Percentiles rank a stretch among this genome's conserved stretches.
Evolutionary conservation across 1,284 basidiomycete species (phyloP).

Genomic region (Marasmius sp.): DNA sequence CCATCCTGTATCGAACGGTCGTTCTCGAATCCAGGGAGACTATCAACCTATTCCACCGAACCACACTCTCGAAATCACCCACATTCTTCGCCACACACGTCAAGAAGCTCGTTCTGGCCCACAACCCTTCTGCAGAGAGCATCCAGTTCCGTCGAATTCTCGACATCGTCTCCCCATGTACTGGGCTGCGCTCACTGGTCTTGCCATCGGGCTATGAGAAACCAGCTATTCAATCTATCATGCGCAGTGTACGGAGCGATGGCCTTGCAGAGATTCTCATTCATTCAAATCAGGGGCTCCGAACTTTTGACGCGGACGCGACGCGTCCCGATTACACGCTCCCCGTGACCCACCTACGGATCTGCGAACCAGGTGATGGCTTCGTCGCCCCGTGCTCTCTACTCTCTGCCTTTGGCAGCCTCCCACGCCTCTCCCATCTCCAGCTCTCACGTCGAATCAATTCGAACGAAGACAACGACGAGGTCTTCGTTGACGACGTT

Average conservation of each 20-base stretch:
- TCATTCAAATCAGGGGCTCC: slow-evolving; percentile 24
- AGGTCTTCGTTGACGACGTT: slow-evolving; percentile 35
- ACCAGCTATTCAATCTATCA: slow-evolving; percentile 13
- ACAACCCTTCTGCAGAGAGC: slow-evolving; percentile 16
- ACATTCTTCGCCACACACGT: slow-evolving; percentile 32
- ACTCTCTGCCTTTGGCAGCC: slow-evolving; percentile 31
- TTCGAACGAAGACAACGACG: slow-evolving; percentile 43
- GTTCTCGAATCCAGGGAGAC: slow-evolving; percentile 29
- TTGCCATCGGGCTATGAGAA: slow-evolving; percentile 24
- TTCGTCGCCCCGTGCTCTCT: slow-evolving; percentile 37
- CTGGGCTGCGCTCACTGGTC: slow-evolving; percentile 25
- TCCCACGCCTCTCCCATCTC: slow-evolving; percentile 39
- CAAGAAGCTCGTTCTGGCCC: slow-evolving; percentile 33
- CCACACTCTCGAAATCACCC: slow-evolving; percentile 28
- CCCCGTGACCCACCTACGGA: slow-evolving; percentile 35
- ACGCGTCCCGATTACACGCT: slow-evolving; percentile 7
- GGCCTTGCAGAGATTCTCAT: slow-evolving; percentile 24
- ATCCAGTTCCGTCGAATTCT: slow-evolving; percentile 18
- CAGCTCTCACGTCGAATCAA: slow-evolving; percentile 38
- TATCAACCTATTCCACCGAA: slow-evolving; percentile 34
- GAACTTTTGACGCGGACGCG: slow-evolving; percentile 8
- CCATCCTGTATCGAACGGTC: slow-evolving; percentile 35
- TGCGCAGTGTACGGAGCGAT: slow-evolving; percentile 9
- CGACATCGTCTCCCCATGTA: slow-evolving; percentile 28
- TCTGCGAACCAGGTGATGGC: slow-evolving; percentile 36